Evolutionary conservation across 2,329 filamentous ascomycete species (phyloP).

Genomic region (Alternaria brassicicola): DNA sequence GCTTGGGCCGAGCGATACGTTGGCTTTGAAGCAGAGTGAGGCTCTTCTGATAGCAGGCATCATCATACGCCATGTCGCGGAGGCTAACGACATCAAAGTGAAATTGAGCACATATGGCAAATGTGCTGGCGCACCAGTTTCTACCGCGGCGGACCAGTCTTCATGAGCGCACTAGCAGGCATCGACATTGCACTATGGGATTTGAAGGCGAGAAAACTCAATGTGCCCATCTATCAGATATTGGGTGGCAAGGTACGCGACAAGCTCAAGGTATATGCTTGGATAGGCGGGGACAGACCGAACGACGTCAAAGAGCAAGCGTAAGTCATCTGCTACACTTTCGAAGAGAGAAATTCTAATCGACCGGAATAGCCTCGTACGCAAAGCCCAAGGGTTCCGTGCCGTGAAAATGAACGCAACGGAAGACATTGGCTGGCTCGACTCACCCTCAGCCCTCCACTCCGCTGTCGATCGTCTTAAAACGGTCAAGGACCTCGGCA

Average conservation of each 20-base stretch:
- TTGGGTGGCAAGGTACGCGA: conserved; percentile 75
- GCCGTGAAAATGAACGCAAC: conserved; percentile 82
- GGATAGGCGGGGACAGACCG: conserved; percentile 78
- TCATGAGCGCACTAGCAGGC: conserved; percentile 79
- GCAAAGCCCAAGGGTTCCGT: conserved; percentile 67
- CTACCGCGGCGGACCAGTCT: conserved; percentile 78
- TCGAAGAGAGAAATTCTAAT: neutral
- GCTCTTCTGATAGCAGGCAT: fast-evolving
- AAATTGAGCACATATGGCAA: conserved; percentile 84
- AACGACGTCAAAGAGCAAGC: conserved; percentile 68
- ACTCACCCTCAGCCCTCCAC: conserved; percentile 69
- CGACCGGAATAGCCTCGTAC: conserved; percentile 54
- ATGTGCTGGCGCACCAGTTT: conserved; percentile 71
- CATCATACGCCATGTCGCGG: neutral
- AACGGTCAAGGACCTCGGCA: conserved; percentile 69
- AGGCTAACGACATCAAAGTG: conserved; percentile 51
- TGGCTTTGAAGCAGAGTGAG: conserved; percentile 73
- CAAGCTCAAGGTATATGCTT: conserved; percentile 74
- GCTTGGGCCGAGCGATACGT: conserved; percentile 67
- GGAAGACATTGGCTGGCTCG: conserved; percentile 76
- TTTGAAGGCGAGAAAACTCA: conserved; percentile 68
- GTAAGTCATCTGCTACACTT: conserved; percentile 49
- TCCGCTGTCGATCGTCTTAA: conserved; percentile 70
- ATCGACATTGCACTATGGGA: conserved; percentile 84
- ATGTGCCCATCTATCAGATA: conserved; percentile 74